Base-by-base conservation (phyloP, 164 flowering plant genomes). In the Annona cherimola region DNA sequence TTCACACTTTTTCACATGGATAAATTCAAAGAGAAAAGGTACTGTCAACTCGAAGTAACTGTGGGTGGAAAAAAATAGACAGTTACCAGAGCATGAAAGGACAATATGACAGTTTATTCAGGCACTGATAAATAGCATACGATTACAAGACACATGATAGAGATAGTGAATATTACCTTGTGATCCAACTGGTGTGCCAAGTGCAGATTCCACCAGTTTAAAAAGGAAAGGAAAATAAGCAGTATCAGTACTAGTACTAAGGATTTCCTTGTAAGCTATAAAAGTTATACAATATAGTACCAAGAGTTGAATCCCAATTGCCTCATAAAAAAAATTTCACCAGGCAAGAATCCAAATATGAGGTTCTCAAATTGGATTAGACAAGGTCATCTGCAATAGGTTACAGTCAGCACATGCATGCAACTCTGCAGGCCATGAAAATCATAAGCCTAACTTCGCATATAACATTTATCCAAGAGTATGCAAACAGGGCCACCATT, bases 111-210 rank as follows among this genome's bases (percentile, higher is more conserved):
- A 26, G 35, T 26, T 26, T 26, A 26, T 26, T 26, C 35, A 26
- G 35, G 35, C 35, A 26, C 35, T 26, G 35, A 26, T 26, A 26
- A 26, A 26, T 26, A 26, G 35, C 35, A 26, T 26, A 26, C 35
- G 35, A 26, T 26, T 26, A 26, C 35, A 26, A 26, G 35, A 9
- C 57, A 50, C 14, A 50, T 50, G 57, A 50, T 50, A 50, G 14
- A 50, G 67, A 16, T 3, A 5, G 5, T 45, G 57, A 71, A 44
- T 2, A 61, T 71, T 79, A 80, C 85, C 86, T 82, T 80, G 83
- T 64, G 83, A 69, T 76, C 83, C 84, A 81, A 82, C 86, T 83
- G 84, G 67, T 41, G 65, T 41, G 68, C 46, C 18, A 55, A 73
- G 74, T 64, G 76, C 61, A 35, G 5, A 68, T 67, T 62, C 63